A percentile compares a stretch with the other conserved stretches of the same genome.
Conservation (phyloP, 2,329 filamentous ascomycete genomes). For the Aspergillus awamori region DNA sequence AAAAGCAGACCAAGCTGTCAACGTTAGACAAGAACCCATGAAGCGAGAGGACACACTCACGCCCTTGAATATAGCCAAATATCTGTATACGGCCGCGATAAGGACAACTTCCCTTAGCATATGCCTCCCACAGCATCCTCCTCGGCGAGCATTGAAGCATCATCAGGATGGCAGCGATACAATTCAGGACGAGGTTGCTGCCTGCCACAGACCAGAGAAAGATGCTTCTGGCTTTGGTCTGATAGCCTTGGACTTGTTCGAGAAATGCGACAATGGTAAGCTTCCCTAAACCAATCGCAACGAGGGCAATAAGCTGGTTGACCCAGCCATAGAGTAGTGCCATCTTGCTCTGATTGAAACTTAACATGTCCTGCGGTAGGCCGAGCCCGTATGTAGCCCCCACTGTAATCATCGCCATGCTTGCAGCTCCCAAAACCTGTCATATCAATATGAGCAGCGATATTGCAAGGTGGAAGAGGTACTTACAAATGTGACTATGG, state of each 20-base stretch:
- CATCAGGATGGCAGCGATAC: background rate
- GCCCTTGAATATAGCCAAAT: slow-evolving; percentile 25
- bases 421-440: slow-evolving; percentile 16
- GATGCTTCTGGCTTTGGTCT: slow-evolving; percentile 7
- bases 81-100: slow-evolving; percentile 18
- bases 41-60: slow-evolving; percentile 16
- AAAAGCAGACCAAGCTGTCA: slow-evolving; percentile 21
- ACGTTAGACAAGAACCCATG: background rate
- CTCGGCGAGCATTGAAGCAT: background rate
- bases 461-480: background rate
- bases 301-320: slow-evolving; percentile 23
- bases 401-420: slow-evolving; percentile 16
- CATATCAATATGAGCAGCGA: background rate
- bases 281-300: slow-evolving; percentile 22
- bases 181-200: slow-evolving; percentile 4
- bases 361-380: slow-evolving; percentile 8
- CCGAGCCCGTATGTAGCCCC: slow-evolving; percentile 23
- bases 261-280: slow-evolving; percentile 26
- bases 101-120: slow-evolving; percentile 16
- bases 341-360: background rate
- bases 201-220: slow-evolving; percentile 2
- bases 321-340: slow-evolving; percentile 26
- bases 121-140: slow-evolving; percentile 21
- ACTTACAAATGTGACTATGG: slow-evolving; percentile 24
- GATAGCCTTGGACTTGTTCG: slow-evolving; percentile 26